Evolutionary conservation across 768 basidiomycete species (phyloP).

Genomic region (Termitomyces sp.): DNA sequence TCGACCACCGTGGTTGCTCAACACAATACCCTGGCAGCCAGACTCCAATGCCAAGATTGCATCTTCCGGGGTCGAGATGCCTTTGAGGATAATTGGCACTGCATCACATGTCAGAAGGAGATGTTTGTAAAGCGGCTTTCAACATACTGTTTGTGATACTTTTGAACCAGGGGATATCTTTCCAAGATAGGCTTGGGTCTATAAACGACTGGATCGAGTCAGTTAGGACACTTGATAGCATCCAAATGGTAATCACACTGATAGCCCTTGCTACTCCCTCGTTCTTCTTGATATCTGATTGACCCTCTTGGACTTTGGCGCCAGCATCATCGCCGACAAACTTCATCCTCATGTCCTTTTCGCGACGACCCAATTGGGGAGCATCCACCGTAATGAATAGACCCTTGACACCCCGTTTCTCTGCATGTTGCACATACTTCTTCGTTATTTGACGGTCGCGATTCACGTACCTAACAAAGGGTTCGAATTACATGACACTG

Average conservation of each 20-base stretch:
- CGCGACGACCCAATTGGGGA: constrained; percentile 68
- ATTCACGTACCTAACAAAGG: neutral
- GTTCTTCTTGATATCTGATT: neutral
- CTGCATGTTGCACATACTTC: constrained; percentile 83
- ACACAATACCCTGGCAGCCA: neutral
- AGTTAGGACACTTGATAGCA: neutral
- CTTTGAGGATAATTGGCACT: neutral
- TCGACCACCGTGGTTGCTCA: neutral
- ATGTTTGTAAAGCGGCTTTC: neutral
- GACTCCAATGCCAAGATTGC: neutral
- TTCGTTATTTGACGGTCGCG: constrained; percentile 69
- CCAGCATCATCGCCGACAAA: neutral
- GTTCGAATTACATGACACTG: neutral
- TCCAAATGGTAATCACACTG: neutral
- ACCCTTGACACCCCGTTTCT: constrained; percentile 82
- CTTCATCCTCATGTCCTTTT: neutral
- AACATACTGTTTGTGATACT: neutral
- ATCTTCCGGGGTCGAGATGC: neutral
- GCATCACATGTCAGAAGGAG: neutral
- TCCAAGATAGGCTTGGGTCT: neutral
- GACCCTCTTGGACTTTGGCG: neutral
- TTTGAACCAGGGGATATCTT: neutral
- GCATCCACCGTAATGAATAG: constrained; percentile 97
- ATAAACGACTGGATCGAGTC: neutral
- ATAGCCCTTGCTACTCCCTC: neutral